Evolutionary conservation across 2,329 filamentous ascomycete genomes (phyloP).

Genomic region (Cladophialophora chaetospira): DNA sequence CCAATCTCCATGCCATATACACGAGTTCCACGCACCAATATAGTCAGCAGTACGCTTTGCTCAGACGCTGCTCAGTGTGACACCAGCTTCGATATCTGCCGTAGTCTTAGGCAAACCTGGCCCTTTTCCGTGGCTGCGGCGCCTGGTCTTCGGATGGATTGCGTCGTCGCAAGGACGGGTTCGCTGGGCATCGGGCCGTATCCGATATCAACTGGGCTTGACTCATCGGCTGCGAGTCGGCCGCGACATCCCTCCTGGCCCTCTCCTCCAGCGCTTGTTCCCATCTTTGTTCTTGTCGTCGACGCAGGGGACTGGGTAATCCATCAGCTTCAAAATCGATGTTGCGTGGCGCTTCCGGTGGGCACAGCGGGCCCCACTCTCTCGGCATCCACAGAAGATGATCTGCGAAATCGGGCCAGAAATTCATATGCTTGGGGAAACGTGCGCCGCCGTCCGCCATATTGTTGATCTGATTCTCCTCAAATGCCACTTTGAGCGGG

Average conservation of each 20-base stretch:
- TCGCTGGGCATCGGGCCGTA: not conserved
- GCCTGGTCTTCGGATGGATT: not conserved
- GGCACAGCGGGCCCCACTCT: conserved; percentile 7
- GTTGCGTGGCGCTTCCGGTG: conserved; percentile 1
- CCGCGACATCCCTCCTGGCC: not conserved
- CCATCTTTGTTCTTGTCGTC: conserved; percentile 4
- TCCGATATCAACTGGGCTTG: not conserved
- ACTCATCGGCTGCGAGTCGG: not conserved
- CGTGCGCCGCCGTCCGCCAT: conserved; percentile 10
- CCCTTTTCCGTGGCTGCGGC: not conserved
- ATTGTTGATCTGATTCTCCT: not conserved
- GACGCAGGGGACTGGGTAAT: conserved; percentile 6
- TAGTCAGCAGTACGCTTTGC: too few relatives aligned
- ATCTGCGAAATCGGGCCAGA: conserved; percentile 17
- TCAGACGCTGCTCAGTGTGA: too few relatives aligned
- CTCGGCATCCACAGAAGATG: conserved; percentile 11
- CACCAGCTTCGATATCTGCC: too few relatives aligned
- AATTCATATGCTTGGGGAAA: not conserved
- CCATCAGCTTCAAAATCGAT: not conserved
- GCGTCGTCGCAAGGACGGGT: not conserved
- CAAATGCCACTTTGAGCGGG: not conserved
- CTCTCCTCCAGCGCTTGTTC: not conserved
- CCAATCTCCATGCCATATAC: too few relatives aligned
- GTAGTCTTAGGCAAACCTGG: not conserved
- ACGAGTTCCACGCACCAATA: too few relatives aligned